Evolutionary conservation across 805 yeast species (phyloP), one percentile per base, ranked within the genome.

Genomic region (Yamadazyma scolyti): DNA sequence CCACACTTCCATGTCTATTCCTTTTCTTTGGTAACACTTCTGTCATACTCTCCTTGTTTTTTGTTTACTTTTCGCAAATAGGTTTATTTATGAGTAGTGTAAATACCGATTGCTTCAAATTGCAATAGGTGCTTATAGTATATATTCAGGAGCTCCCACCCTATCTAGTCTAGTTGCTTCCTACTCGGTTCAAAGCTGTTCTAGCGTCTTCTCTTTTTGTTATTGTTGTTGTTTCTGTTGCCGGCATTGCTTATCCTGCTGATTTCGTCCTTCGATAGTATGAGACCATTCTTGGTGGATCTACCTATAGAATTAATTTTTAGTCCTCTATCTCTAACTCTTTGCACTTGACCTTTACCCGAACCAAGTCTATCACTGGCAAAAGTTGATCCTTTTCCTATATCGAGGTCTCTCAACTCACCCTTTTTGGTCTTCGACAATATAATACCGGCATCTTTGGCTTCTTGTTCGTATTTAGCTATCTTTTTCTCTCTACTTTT

Each of bases 371-470:
- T 48, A 36, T 65, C 74, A 23, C 74, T 67, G n/a, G 64, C 47
- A 9, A 65, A 56, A 9, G 77, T 72, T 11, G 69, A 68, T 6
- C 79, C 77, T 34, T 65, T 62, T 28, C 81, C 85, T 27, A 67
- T 60, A 42, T 73, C 67, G 41, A 75, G 49, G 33, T 64, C 65
- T 46, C 93, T 66, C 34, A 80, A 63, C 39, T 80, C 75, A 5
- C 87, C 89, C 56, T 78, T 80, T 45, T 68, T 70, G 16, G 71
- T 77, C 47, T 73, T 79, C 3, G 95, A 77, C 25, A 90, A 62
- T n/a, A 93, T 72, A 33, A 90, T 84, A 9, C 97, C 97, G 4
- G 94, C 95, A 12, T 90, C 90, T 39, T 66, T 72, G 6, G 98
- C 97, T 30, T 85, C 88, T 30, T 69, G 63, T 52, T 85, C 95